Evolutionary conservation across 2,329 filamentous ascomycete genomes (phyloP).

Genomic region (Aspergillus ibericus): DNA sequence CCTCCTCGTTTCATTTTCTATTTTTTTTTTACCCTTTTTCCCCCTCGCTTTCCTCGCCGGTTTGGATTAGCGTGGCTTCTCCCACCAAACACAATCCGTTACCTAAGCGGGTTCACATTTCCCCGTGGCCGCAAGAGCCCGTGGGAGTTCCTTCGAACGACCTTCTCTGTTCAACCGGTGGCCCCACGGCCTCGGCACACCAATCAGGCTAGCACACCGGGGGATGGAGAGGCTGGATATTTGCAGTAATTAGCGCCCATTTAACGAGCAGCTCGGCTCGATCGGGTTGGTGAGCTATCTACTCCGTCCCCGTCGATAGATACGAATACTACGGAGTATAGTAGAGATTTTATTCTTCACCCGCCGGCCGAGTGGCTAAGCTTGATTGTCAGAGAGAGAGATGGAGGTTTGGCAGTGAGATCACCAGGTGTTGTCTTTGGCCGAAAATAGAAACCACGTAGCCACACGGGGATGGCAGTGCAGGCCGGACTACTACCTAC

Average conservation of each 20-base stretch:
- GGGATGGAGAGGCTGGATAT: not conserved
- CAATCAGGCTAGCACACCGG: not conserved
- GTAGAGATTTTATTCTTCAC: not conserved
- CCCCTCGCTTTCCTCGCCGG: not conserved
- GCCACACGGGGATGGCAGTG: not conserved
- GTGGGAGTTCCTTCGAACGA: not conserved
- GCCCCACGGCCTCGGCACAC: not conserved
- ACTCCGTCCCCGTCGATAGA: not conserved
- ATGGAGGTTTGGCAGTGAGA: not conserved
- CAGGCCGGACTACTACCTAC: not conserved
- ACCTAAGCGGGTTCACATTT: not conserved
- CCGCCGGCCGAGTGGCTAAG: not conserved
- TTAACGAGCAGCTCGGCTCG: not conserved
- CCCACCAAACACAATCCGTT: not conserved
- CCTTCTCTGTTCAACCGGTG: not conserved
- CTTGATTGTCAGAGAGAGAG: not conserved
- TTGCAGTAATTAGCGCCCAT: not conserved
- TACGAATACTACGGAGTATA: not conserved
- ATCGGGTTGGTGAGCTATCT: not conserved
- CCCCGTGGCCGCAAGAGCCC: not conserved
- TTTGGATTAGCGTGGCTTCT: not conserved
- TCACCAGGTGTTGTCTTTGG: not conserved
- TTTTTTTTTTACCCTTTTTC: not conserved
- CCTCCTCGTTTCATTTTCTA: not conserved
- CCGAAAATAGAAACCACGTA: not conserved